Evolutionary conservation across 345 rosid species (phyloP), one percentile per base, ranked within the genome.

Genomic region (Aurinia saxatilis): DNA sequence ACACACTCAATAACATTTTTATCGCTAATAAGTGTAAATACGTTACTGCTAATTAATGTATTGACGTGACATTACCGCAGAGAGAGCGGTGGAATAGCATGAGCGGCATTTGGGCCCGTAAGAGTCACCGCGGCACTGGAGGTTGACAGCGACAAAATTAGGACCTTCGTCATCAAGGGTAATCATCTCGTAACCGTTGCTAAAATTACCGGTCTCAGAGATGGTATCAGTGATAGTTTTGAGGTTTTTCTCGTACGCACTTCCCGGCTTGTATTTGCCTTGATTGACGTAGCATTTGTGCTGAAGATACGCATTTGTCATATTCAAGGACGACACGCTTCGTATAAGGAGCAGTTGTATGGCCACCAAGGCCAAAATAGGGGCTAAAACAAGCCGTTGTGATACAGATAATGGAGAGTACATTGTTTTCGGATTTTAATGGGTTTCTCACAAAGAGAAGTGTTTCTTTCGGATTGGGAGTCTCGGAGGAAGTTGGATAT

Each of bases 121-220:
- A 14, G 76, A 74, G 14, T 86, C 84, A 9, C 87, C 87, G 1
- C 80, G 78, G 57, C 93, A 83, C 16, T 81, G 80, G 1, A 70
- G 71, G 0, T 68, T 76, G 31, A 79, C 82, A 1, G 63, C 15
- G 6, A 73, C 78, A 44, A 23, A 17, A 66, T 62, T 48, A 3
- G 79, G 75, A 2, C n/a, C 18, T 7, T 6, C 31, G 5, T 50
- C 29, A 10, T 80, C 77, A 2, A 65, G 2, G 14, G 77, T 33
- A 23, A 61, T 19, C 30, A 8, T 8, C 7, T 17, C 10, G 34
- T 74, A 82, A 25, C 88, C 87, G 0, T 59, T 9, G 1, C 64
- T 1, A 31, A 30, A 44, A 12, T 23, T 42, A 13, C 30, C 37
- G n/a, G 18, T 41, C 25, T 2, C 8, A 4, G 18, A 4, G 13